A percentile compares a stretch with the other conserved stretches of the same genome.
Evolutionary conservation across 345 rosid genomes (phyloP).

Genomic region (Camelina hispida): DNA sequence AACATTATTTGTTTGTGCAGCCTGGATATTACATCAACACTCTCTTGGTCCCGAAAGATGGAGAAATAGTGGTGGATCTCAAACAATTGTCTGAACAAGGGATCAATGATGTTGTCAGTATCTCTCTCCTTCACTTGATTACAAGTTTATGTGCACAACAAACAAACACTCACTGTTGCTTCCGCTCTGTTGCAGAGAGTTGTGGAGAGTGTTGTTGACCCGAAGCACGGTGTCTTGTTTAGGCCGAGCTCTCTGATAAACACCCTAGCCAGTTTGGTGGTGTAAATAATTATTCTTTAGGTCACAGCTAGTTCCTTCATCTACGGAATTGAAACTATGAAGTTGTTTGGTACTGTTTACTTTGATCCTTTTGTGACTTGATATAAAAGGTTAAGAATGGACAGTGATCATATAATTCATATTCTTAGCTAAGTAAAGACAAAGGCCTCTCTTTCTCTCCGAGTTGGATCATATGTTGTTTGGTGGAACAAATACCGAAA

Average conservation of each 20-base stretch:
- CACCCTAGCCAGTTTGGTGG: conserved; percentile 56
- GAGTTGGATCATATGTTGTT: neutral
- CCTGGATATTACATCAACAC: conserved; percentile 77
- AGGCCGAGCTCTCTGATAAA: conserved; percentile 67
- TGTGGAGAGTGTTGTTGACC: conserved; percentile 60
- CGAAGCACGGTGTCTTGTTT: conserved; percentile 68
- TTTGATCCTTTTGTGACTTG: conserved; percentile 18
- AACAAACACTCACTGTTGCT: conserved; percentile 2
- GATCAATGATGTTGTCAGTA: conserved; percentile 67
- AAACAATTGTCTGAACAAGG: conserved; percentile 67
- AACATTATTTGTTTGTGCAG: conserved; percentile 53
- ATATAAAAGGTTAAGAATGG: neutral
- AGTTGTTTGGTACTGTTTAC: neutral
- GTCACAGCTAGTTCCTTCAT: conserved; percentile 27
- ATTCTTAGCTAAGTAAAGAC: neutral
- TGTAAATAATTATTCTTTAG: conserved; percentile 38
- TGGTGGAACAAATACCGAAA: neutral
- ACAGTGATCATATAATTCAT: conserved; percentile 8
- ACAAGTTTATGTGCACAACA: neutral
- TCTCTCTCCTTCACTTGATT: conserved; percentile 19
- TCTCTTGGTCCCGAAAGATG: conserved; percentile 77
- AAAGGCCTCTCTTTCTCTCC: neutral
- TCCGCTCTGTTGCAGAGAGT: conserved; percentile 53
- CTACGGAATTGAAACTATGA: neutral
- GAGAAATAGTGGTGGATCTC: conserved; percentile 65